Percentiles rank a stretch among this genome's conserved stretches.
These are phyloP conservation scores for Cephalotrichum gorgonifer DNA, from an alignment of 2,329 filamentous ascomycete genomes.

Conservation along the genomic window DNA sequence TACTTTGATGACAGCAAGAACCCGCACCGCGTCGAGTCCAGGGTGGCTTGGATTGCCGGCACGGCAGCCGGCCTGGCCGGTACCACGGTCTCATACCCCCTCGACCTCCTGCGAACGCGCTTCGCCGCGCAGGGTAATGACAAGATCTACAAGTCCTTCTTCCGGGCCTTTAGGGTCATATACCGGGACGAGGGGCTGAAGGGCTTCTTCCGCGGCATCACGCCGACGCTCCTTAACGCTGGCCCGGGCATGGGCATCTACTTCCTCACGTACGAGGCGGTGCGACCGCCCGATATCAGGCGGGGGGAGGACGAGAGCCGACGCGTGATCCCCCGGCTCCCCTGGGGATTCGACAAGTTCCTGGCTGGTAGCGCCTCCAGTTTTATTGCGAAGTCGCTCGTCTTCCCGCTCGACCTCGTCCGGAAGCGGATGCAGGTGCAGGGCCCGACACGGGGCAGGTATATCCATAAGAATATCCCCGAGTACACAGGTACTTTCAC, in stretches of 20 bases:
- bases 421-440: conserved; percentile 92
- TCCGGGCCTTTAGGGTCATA: conserved; percentile 63
- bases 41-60: conserved; percentile 76
- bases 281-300: conserved; percentile 39
- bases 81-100: conserved; percentile 78
- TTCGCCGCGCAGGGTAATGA: conserved; percentile 89
- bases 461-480: conserved; percentile 82
- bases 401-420: conserved; percentile 89
- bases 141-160: conserved; percentile 66
- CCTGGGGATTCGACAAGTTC: conserved; percentile 73
- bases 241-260: conserved; percentile 96
- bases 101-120: conserved; percentile 84
- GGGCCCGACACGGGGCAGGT: conserved; percentile 69
- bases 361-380: conserved; percentile 72
- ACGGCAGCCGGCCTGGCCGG: conserved; percentile 73
- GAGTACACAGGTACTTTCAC: conserved; percentile 60
- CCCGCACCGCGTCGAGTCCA: conserved; percentile 62
- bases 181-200: conserved; percentile 58
- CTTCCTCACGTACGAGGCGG: conserved; percentile 77
- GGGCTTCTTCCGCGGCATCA: conserved; percentile 84
- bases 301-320: conserved; percentile 4
- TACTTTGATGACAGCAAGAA: conserved; percentile 33
- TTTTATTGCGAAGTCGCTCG: conserved; percentile 72
- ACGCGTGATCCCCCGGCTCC: conserved; percentile 26
- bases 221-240: conserved; percentile 75